Base-by-base conservation (phyloP, 2,329 filamentous ascomycete species). In the Arthrobotrys musiformis region DNA sequence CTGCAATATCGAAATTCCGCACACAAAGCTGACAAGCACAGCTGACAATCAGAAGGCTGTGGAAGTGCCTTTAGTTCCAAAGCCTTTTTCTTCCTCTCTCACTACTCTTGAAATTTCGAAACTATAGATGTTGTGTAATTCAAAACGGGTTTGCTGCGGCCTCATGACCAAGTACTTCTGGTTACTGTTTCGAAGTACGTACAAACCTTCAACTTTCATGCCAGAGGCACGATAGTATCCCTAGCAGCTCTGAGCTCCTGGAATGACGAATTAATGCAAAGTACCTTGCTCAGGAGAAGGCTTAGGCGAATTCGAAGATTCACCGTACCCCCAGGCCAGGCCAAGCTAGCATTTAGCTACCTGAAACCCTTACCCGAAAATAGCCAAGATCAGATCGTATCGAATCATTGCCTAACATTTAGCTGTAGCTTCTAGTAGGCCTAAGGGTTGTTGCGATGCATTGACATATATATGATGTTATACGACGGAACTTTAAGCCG, bases 91-190 rank as follows among this genome's bases (percentile, higher is more conserved):
- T n/a, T n/a, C n/a, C n/a, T n/a, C n/a, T n/a, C n/a, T n/a, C n/a
- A n/a, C n/a, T n/a, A n/a, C n/a, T n/a, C n/a, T n/a, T n/a, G n/a
- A n/a, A n/a, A n/a, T n/a, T n/a, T n/a, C n/a, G 54, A 58, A 58
- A 58, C 54, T 7, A 19, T 40, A n/a, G 11, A 58, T 2, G 54
- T 40, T 58, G 26, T 58, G 54, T 40, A 58, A 58, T 58, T 40
- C 33, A 40, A 26, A 40, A 15, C 30, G 30, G 19, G 24, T 37
- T 17, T 4, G 19, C 54, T 26, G 54, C 54, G 28, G 50, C 28
- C 50, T 33, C 30, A 40, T 40, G 19, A 11, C n/a, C 54, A 58
- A 58, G 15, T 58, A 33, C 24, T 37, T 26, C 6, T 13, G 33
- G 54, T 30, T 24, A 15, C 33, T 24, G 17, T 37, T 37, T 35